Conservation (phyloP, 1,139 yeast genomes). For the Arxiozyma heterogenica region DNA sequence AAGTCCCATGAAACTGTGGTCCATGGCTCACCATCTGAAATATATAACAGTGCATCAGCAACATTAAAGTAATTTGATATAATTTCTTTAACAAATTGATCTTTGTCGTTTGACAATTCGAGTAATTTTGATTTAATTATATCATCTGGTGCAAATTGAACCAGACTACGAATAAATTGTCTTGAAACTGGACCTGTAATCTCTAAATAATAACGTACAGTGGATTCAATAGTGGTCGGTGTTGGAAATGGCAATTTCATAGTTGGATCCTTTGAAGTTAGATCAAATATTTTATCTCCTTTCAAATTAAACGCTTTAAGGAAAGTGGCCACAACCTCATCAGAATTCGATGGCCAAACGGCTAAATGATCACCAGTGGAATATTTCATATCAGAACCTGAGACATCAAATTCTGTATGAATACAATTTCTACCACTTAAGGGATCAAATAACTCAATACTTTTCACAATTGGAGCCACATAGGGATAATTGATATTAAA, state of each 20-base stretch:
- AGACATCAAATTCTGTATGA: conserved; percentile 80
- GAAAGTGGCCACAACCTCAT: conserved; percentile 60
- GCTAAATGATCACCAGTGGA: conserved; percentile 96
- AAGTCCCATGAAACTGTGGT: conserved; percentile 70
- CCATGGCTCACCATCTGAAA: conserved; percentile 51
- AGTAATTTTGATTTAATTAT: conserved; percentile 41
- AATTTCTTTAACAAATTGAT: conserved; percentile 53
- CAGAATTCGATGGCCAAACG: conserved; percentile 82
- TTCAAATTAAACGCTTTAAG: conserved; percentile 53
- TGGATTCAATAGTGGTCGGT: conserved; percentile 84
- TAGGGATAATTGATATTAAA: conserved; percentile 79
- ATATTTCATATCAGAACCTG: conserved; percentile 68
- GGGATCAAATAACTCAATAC: conserved; percentile 60
- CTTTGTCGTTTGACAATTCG: conserved; percentile 60
- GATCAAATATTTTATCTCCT: conserved; percentile 50
- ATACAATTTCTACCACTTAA: conserved; percentile 63
- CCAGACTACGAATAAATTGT: conserved; percentile 66
- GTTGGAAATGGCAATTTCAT: conserved; percentile 72
- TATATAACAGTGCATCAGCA: conserved; percentile 58
- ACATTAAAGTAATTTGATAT: conserved; percentile 55
- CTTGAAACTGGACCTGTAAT: conserved; percentile 91
- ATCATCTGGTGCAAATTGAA: conserved; percentile 70
- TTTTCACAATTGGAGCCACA: conserved; percentile 53
- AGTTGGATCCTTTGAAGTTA: conserved; percentile 68
- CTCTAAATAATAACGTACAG: conserved; percentile 78